Evolutionary conservation across 164 flowering plant species (phyloP).

Genomic region (Kingdonia uniflora): DNA sequence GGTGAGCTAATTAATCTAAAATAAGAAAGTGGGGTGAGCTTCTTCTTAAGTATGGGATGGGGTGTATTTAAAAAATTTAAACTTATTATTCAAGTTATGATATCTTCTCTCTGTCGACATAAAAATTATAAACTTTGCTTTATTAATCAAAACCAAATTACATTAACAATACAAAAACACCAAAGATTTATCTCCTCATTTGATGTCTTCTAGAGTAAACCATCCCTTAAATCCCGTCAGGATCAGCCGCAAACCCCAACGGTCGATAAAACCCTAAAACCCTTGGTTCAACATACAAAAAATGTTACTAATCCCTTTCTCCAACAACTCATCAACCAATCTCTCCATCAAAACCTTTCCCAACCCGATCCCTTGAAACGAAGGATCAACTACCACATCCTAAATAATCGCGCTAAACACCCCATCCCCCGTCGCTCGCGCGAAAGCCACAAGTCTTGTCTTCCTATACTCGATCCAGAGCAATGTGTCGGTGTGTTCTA

Average conservation of each 20-base stretch:
- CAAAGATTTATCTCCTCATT: conserved; percentile 8
- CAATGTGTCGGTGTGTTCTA: conserved; percentile 66
- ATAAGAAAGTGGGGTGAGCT: no score
- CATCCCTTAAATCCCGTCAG: conserved; percentile 93
- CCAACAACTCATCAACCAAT: conserved; percentile 38
- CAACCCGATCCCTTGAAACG: conserved; percentile 81
- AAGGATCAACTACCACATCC: conserved; percentile 99
- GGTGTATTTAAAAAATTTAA: no score
- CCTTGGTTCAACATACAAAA: conserved; percentile 78
- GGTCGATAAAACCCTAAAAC: conserved; percentile 91
- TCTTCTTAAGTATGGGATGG: no score
- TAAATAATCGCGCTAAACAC: conserved; percentile 92
- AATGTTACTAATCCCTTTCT: conserved; percentile 62
- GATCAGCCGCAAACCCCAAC: conserved; percentile 84
- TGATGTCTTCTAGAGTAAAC: conserved; percentile 57
- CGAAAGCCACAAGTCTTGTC: conserved; percentile 73
- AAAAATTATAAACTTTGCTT: no score
- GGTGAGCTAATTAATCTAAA: no score
- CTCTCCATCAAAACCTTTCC: conserved; percentile 97
- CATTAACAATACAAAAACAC: no score
- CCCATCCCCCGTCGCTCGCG: conserved; percentile 93
- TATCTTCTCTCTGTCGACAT: no score
- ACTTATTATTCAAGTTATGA: no score
- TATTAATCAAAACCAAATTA: no score
- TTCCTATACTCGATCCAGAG: conserved; percentile 64